Conservation (phyloP, 306 rosid species). For the Crotalaria pallida region DNA sequence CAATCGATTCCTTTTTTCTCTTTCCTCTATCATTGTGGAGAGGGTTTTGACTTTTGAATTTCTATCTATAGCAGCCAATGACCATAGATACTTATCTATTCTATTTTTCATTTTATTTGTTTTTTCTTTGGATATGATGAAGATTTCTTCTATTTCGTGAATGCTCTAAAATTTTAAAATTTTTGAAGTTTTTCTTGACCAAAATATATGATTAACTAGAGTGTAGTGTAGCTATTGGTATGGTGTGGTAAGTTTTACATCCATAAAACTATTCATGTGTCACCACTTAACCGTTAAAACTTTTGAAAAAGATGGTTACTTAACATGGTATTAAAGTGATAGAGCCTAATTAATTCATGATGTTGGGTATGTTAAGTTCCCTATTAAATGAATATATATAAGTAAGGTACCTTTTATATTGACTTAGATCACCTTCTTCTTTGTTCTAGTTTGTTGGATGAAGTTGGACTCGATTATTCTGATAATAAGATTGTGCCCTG, state of each 20-base stretch:
- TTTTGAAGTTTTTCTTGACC: neutral
- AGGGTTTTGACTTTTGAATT: neutral
- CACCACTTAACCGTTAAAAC: no score
- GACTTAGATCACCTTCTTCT: no score
- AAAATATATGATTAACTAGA: neutral
- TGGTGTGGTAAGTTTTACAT: neutral
- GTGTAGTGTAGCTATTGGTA: neutral
- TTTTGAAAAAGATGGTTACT: no score
- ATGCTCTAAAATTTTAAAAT: neutral
- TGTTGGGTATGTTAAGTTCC: no score
- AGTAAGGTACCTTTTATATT: no score
- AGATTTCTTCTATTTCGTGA: neutral
- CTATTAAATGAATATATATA: no score
- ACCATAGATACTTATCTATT: neutral
- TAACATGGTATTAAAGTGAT: no score
- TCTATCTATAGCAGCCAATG: neutral
- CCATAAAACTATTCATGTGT: no score
- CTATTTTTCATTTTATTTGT: neutral
- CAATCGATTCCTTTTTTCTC: neutral
- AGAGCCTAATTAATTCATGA: no score
- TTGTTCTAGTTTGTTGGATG: no score
- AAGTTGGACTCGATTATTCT: no score
- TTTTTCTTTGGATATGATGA: neutral
- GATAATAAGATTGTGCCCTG: neutral
- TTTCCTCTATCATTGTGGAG: neutral